phyloP scores from a whole-genome alignment of 106 monocot species.

The Dendrobium catenatum region DNA sequence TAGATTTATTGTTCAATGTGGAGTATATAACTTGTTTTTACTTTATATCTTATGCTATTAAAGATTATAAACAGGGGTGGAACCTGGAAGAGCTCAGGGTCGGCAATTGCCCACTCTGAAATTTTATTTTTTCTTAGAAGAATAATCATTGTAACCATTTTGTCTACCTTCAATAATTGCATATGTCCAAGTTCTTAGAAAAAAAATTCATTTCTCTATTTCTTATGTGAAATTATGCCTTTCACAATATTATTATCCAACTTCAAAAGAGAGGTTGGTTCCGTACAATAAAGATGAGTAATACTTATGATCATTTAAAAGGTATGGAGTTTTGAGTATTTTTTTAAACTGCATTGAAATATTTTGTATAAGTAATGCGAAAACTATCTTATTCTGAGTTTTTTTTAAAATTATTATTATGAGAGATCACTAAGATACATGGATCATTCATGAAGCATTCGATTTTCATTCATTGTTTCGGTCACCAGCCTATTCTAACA shows the following conservation, averaged over 20 bases:
- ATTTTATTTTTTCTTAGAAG: no score
- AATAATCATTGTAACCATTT: no score
- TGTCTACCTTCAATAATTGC: no score
- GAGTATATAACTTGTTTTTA: not conserved
- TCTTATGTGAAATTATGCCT: no score
- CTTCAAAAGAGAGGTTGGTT: no score
- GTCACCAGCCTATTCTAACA: not conserved
- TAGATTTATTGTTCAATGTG: not conserved
- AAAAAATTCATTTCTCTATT: no score
- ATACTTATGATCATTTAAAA: not conserved
- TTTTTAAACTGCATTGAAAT: not conserved
- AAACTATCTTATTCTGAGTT: not conserved
- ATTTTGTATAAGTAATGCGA: not conserved
- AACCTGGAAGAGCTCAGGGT: no score
- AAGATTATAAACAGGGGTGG: not conserved
- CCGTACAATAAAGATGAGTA: not conserved
- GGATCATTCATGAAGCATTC: not conserved
- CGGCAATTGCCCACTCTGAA: no score
- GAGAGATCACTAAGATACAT: no score
- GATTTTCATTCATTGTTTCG: not conserved
- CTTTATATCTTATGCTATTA: not conserved
- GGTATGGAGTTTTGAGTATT: not conserved
- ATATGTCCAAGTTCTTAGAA: no score
- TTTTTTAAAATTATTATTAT: not conserved
- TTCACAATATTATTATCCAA: no score